Evolutionary conservation across 768 basidiomycete species (phyloP).

Genomic region (Auricularia heimuer): DNA sequence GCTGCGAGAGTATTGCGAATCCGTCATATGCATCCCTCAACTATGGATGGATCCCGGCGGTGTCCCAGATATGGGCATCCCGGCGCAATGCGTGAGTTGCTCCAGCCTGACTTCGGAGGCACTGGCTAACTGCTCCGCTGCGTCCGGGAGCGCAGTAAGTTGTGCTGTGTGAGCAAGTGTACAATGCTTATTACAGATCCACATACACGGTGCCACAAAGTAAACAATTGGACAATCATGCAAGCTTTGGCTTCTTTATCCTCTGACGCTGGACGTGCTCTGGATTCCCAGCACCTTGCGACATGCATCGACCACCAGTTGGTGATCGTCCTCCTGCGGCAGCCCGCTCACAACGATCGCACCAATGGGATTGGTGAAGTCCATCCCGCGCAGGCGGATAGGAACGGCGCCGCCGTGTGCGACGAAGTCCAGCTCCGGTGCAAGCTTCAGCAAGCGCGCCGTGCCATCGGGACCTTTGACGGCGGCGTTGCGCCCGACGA

Average conservation of each 20-base stretch:
- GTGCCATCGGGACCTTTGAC: background rate
- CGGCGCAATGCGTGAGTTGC: no score
- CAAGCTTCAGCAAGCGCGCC: background rate
- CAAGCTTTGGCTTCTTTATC: background rate
- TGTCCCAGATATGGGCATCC: no score
- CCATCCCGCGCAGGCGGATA: conserved; percentile 23
- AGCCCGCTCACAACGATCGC: conserved; percentile 29
- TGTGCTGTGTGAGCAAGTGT: no score
- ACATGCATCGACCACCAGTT: conserved; percentile 19
- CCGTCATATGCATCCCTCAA: no score
- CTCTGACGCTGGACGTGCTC: background rate
- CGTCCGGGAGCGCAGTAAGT: no score
- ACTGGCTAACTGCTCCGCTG: no score
- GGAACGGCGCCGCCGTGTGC: conserved; percentile 27
- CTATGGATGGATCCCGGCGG: no score
- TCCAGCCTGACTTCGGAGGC: no score
- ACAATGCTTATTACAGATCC: no score
- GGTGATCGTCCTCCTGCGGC: conserved; percentile 22
- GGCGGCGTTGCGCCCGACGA: background rate
- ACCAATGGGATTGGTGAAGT: conserved; percentile 20
- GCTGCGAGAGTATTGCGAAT: no score
- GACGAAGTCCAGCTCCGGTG: conserved; percentile 11
- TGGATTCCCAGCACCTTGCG: background rate
- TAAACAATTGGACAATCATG: no score
- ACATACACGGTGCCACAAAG: no score